Base-by-base conservation (phyloP, 768 basidiomycete genomes). In the Dentipellis sp. region DNA sequence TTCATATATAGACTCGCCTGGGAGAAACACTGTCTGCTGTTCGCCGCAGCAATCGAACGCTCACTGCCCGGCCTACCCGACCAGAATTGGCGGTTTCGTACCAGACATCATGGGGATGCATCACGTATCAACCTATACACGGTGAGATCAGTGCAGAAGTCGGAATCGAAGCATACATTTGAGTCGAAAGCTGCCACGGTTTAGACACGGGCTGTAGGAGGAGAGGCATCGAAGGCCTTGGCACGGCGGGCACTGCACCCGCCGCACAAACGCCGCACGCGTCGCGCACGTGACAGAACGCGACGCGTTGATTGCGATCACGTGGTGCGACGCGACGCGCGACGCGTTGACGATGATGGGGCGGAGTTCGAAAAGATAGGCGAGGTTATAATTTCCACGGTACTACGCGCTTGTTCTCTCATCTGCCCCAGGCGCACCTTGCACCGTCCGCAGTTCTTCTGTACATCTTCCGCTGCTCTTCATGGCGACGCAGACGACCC, bases 361-460 rank as follows among this genome's bases (percentile, higher is more conserved):
- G 59, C 66, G 64, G 66, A 66, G 65, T 66, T 63, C 62, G 54
- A 66, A 66, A 47, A 55, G 29, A 29, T 40, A 29, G 48, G 46
- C 47, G 56, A 55, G 54, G 29, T 23, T 36, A 54, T 63, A 61
- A 63, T 62, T 60, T 37, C 52, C 61, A 55, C 39, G 48, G 16
- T 50, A 45, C 54, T 22, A 54, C 48, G 45, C 46, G 39, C 42
- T 29, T 51, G 52, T 45, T 55, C 19, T 51, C 38, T 22, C 50
- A 50, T 50, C 19, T 54, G 22, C 47, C 50, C 36, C 58, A 56
- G 49, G 50, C 56, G 40, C 52, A 34, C 53, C 50, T 53, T 12
- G 35, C 37, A 45, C 58, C 59, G 61, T 51, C 47, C 55, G 55
- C 55, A 52, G 48, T 49, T 58, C 57, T 49, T 57, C 50, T 50